Percentiles rank a stretch among this genome's conserved stretches.
These are phyloP conservation scores for Cardamine chenopodiifolia DNA, from an alignment of 345 rosid species.

Conservation along the genomic window DNA sequence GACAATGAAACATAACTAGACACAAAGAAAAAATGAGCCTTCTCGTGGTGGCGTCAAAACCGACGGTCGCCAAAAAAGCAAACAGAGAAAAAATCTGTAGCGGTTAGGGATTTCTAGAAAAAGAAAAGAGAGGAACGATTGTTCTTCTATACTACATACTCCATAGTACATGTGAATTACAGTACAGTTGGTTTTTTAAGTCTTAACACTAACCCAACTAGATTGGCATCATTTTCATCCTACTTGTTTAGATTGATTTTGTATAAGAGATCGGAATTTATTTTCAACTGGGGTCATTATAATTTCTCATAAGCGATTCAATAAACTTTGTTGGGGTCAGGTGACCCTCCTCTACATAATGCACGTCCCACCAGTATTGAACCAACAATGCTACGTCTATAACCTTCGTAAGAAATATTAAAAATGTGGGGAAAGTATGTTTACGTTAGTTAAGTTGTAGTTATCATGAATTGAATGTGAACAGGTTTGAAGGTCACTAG, in stretches of 20 bases:
- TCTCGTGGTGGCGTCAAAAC: too few species aligned
- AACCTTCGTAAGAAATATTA: background rate
- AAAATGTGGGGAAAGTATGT: slow-evolving; percentile 32
- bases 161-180: too few species aligned
- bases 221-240: background rate
- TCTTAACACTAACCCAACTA: too few species aligned
- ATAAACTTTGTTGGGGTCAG: background rate
- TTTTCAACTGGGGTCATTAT: background rate
- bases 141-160: too few species aligned
- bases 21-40: too few species aligned
- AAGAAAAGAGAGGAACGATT: background rate
- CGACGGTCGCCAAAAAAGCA: too few species aligned
- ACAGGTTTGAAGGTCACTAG: slow-evolving; percentile 24
- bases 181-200: background rate
- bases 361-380: background rate
- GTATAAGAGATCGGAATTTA: background rate
- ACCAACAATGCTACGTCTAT: slow-evolving; percentile 11
- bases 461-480: slow-evolving; percentile 37
- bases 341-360: background rate
- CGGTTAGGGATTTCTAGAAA: too few species aligned
- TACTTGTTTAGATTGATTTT: background rate
- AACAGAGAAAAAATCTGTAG: too few species aligned
- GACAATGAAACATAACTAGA: too few species aligned
- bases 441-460: slow-evolving; percentile 36
- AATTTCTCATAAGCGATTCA: background rate